These are phyloP conservation scores for Corymbia maculata DNA, from an alignment of 345 rosid genomes.

Conservation along the genomic window DNA sequence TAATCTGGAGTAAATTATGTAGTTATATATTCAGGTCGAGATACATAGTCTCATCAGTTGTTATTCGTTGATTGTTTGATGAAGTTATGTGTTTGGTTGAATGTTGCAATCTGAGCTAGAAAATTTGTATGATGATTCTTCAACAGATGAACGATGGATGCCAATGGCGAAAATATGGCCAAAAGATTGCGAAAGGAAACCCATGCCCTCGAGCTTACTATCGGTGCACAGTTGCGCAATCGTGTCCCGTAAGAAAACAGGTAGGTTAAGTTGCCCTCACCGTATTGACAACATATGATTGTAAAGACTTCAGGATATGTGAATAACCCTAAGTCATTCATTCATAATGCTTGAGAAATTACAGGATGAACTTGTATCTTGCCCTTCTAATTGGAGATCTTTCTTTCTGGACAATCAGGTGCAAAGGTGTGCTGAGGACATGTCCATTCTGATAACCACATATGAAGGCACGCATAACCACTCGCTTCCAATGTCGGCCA, in stretches of 20 bases:
- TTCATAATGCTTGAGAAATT: neutral
- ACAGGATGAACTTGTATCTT: neutral
- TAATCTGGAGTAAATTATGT: neutral
- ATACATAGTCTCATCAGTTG: neutral
- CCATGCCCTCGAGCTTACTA: conserved; percentile 97
- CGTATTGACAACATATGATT: neutral
- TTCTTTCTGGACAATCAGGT: conserved; percentile 28
- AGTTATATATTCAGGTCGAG: neutral
- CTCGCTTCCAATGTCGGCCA: conserved; percentile 77
- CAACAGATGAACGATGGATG: conserved; percentile 89
- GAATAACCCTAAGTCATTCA: neutral
- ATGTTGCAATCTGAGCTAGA: neutral
- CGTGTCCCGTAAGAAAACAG: conserved; percentile 93
- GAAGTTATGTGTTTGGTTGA: neutral
- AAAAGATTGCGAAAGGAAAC: conserved; percentile 85
- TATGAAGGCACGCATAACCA: conserved; percentile 96
- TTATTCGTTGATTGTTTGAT: neutral
- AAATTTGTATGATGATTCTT: neutral
- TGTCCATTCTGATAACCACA: conserved; percentile 76
- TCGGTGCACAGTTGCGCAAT: conserved; percentile 76
- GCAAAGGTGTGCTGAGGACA: conserved; percentile 81
- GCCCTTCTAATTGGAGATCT: neutral
- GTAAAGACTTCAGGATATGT: neutral
- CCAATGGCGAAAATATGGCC: conserved; percentile 98
- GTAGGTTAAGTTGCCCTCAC: conserved; percentile 12